Evolutionary conservation across 257 asterid species (phyloP).

Genomic region (Solanum okadae): DNA sequence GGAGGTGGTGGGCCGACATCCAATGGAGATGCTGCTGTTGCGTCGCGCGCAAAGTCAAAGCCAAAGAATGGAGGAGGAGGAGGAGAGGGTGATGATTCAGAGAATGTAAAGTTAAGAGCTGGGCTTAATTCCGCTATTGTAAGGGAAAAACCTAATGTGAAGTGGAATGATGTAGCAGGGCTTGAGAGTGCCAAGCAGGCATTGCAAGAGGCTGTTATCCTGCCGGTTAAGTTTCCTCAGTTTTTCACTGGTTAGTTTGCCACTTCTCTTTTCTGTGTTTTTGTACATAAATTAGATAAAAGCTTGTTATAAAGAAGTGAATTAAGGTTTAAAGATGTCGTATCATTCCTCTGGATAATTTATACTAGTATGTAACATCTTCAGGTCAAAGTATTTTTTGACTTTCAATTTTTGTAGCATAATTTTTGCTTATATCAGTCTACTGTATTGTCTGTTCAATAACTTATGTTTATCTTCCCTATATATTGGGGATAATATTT

Average conservation of each 20-base stretch:
- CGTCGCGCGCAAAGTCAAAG: constrained; percentile 71
- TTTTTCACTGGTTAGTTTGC: constrained; percentile 34
- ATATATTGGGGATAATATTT: not conserved
- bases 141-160: constrained; percentile 41
- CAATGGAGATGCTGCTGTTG: constrained; percentile 79
- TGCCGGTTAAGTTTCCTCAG: constrained; percentile 50
- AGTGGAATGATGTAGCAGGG: constrained; percentile 54
- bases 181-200: constrained; percentile 55
- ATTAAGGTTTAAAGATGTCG: not conserved
- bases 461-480: not conserved
- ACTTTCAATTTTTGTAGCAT: not conserved
- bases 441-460: not conserved
- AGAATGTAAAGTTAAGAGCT: constrained; percentile 30
- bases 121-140: constrained; percentile 44
- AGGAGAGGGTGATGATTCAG: constrained; percentile 79
- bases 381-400: not conserved
- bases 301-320: not conserved
- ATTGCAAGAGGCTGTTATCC: constrained; percentile 45
- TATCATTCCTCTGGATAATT: not conserved
- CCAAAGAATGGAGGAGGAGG: constrained; percentile 76
- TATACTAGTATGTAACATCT: not conserved
- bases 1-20: constrained; percentile 91
- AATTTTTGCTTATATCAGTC: not conserved
- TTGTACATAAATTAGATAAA: not conserved
- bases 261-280: not conserved